Evolutionary conservation across 805 yeast species (phyloP).

Genomic region (Pichia exigua): DNA sequence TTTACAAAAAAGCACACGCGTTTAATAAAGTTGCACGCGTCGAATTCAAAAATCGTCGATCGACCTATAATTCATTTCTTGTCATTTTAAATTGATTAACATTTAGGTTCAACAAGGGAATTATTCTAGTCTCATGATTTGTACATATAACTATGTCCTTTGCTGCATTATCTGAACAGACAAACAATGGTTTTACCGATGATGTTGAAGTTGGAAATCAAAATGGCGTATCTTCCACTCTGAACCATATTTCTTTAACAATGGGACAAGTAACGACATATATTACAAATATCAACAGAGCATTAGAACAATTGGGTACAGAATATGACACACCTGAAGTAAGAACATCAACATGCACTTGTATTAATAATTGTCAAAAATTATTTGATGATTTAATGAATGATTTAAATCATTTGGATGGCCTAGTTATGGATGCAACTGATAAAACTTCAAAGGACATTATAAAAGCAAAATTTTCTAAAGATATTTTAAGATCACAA

Average conservation of each 20-base stretch:
- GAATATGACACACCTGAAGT: slow-evolving; percentile 36
- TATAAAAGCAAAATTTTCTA: slow-evolving; percentile 29
- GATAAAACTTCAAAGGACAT: slow-evolving; percentile 2
- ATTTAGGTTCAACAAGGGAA: no score
- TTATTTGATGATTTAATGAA: slow-evolving; percentile 14
- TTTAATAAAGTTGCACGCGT: no score
- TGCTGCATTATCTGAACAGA: neutral
- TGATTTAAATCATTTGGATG: slow-evolving; percentile 12
- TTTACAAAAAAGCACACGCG: no score
- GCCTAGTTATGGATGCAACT: neutral
- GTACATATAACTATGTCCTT: neutral
- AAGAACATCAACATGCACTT: slow-evolving; percentile 28
- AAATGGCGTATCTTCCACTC: neutral
- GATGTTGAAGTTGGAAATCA: slow-evolving; percentile 4
- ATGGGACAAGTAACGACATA: neutral
- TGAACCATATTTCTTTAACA: slow-evolving; percentile 1
- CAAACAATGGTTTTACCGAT: neutral
- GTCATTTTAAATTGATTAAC: no score
- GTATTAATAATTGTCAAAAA: slow-evolving; percentile 13
- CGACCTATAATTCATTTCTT: no score
- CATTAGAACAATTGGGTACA: slow-evolving; percentile 34
- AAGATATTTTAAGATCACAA: slow-evolving; percentile 49
- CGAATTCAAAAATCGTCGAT: no score
- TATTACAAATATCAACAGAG: neutral
- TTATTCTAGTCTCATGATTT: neutral